These are phyloP conservation scores for Parasarocladium wereldwijsianum DNA, from an alignment of 2,329 filamentous ascomycete species.

Conservation along the genomic window DNA sequence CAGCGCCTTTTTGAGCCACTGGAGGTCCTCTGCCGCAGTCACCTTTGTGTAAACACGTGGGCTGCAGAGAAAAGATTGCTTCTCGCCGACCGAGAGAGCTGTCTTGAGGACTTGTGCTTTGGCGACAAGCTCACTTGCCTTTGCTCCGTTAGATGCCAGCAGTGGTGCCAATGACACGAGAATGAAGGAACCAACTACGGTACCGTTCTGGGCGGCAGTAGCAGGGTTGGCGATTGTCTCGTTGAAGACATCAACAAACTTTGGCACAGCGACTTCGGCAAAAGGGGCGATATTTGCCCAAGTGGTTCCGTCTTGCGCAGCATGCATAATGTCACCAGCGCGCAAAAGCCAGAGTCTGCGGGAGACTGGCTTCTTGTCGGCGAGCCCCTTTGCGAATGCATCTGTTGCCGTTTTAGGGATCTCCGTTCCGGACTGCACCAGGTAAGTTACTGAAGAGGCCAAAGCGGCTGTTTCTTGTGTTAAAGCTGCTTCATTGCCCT, in stretches of 20 bases:
- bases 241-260: slow-evolving; percentile 55
- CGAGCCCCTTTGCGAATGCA: slow-evolving; percentile 63
- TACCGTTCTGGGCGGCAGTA: slow-evolving; percentile 64
- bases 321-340: slow-evolving; percentile 55
- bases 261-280: slow-evolving; percentile 34
- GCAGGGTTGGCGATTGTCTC: slow-evolving; percentile 69
- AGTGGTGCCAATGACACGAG: slow-evolving; percentile 48
- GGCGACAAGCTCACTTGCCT: slow-evolving; percentile 27
- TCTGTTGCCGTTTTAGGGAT: slow-evolving; percentile 55
- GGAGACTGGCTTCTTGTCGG: slow-evolving; percentile 68
- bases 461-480: slow-evolving; percentile 61
- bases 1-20: slow-evolving; percentile 63
- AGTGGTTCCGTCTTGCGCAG: slow-evolving; percentile 27
- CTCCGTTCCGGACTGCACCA: slow-evolving; percentile 44
- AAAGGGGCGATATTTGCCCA: slow-evolving; percentile 34
- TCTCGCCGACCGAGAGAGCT: slow-evolving; percentile 55
- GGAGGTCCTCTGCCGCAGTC: slow-evolving; percentile 56
- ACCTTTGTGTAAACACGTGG: slow-evolving; percentile 75
- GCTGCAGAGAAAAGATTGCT: slow-evolving; percentile 78
- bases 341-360: slow-evolving; percentile 70
- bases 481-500: slow-evolving; percentile 76
- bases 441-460: slow-evolving; percentile 45
- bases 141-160: slow-evolving; percentile 38
- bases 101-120: slow-evolving; percentile 50
- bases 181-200: slow-evolving; percentile 68